Evolutionary conservation across 2,329 filamentous ascomycete species (phyloP).

Genomic region (Aspergillus melleus): DNA sequence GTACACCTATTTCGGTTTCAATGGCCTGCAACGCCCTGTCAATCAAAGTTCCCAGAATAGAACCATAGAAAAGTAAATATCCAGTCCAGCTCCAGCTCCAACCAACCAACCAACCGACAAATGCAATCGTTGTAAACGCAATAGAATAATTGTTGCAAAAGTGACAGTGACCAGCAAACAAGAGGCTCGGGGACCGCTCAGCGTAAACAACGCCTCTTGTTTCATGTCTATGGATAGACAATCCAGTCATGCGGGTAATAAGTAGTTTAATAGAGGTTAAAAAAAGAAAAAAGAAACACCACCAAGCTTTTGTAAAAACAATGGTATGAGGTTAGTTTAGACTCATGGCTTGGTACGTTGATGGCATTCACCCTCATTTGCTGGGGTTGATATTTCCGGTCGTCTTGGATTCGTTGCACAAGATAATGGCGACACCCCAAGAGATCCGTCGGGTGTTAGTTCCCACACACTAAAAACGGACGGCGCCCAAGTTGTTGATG

Average conservation of each 20-base stretch:
- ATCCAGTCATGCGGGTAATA: background rate
- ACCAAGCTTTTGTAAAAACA: background rate
- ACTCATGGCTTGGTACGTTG: background rate
- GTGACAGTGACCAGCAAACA: background rate
- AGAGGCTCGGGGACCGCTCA: too few species aligned
- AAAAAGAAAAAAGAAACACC: background rate
- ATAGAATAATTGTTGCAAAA: background rate
- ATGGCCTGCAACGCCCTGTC: background rate
- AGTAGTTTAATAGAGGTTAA: too few species aligned
- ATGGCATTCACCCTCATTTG: slow-evolving; percentile 9
- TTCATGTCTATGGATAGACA: background rate
- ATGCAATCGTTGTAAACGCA: background rate
- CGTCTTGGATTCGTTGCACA: slow-evolving; percentile 2
- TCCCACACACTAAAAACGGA: slow-evolving; percentile 5
- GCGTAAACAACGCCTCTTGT: background rate
- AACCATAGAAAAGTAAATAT: background rate
- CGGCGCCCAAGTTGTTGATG: background rate
- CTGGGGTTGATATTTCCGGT: slow-evolving; percentile 10
- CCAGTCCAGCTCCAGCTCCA: too few species aligned
- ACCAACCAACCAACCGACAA: background rate
- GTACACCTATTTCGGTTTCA: background rate
- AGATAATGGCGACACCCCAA: background rate
- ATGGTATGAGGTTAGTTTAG: background rate
- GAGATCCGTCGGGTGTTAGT: background rate
- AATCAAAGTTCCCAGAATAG: background rate